Evolutionary conservation across 1,284 basidiomycete species (phyloP).

Genomic region (Stereum hirsutum): DNA sequence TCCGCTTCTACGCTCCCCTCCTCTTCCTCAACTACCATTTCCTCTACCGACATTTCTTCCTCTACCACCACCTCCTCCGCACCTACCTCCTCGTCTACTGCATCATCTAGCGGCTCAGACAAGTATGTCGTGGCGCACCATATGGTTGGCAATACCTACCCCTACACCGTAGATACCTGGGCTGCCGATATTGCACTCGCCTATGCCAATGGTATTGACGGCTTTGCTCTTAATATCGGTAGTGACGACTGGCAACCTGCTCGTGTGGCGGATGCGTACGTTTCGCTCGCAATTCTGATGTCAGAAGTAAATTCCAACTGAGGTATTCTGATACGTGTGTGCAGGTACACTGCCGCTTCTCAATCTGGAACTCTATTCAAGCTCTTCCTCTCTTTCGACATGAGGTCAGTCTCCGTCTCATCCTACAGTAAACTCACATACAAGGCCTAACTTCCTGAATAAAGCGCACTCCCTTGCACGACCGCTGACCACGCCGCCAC

Average conservation of each 20-base stretch:
- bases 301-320: not conserved
- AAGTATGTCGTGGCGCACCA: constrained; percentile 60
- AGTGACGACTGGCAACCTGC: constrained; percentile 56
- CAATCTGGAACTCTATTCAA: constrained; percentile 56
- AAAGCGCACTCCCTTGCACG: constrained; percentile 51
- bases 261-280: constrained; percentile 59
- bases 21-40: not conserved
- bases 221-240: constrained; percentile 62
- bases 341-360: constrained; percentile 45
- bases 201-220: constrained; percentile 50
- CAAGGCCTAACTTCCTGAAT: too few relatives aligned
- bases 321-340: constrained; percentile 2
- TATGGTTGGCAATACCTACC: constrained; percentile 61
- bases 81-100: not conserved
- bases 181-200: constrained; percentile 48
- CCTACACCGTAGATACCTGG: constrained; percentile 55
- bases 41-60: not conserved
- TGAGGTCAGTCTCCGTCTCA: constrained; percentile 40
- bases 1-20: not conserved
- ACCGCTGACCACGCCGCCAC: constrained; percentile 40
- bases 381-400: constrained; percentile 75
- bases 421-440: too few relatives aligned
- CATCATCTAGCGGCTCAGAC: constrained; percentile 8
- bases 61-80: not conserved
- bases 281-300: constrained; percentile 10